phyloP scores from a whole-genome alignment of 2,329 filamentous ascomycete genomes.

The Dactylellina parvicollis region DNA sequence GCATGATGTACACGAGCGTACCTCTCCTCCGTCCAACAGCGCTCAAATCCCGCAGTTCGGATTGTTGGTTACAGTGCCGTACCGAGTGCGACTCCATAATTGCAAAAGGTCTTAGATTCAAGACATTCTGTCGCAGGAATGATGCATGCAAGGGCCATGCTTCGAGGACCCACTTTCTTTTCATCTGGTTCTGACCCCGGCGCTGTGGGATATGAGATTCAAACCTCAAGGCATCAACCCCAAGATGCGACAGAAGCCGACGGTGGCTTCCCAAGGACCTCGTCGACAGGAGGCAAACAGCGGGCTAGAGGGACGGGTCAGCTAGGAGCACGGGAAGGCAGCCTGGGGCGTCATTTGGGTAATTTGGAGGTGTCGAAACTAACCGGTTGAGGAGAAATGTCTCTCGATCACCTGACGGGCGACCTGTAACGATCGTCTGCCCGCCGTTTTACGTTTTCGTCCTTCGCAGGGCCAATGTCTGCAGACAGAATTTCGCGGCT shows the following conservation, averaged over 20 bases:
- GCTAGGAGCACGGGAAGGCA: constrained; percentile 30
- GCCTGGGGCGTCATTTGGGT: constrained; percentile 46
- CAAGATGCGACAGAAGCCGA: constrained; percentile 49
- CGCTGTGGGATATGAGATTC: constrained; percentile 36
- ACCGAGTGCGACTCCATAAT: constrained; percentile 20
- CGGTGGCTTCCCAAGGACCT: constrained; percentile 49
- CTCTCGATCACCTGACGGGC: constrained; percentile 37
- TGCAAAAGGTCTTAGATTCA: constrained; percentile 41
- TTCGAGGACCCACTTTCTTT: constrained; percentile 25
- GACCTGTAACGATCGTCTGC: constrained; percentile 1
- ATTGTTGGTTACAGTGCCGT: constrained; percentile 19
- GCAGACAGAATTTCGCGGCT: constrained; percentile 6
- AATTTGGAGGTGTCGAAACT: constrained; percentile 34
- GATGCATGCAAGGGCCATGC: constrained; percentile 53
- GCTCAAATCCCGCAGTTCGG: constrained; percentile 49
- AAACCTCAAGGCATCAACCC: constrained; percentile 44
- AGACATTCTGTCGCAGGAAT: constrained; percentile 53
- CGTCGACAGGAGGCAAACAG: constrained; percentile 28
- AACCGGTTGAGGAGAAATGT: constrained; percentile 33
- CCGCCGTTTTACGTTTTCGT: constrained; percentile 13
- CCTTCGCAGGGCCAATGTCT: background rate
- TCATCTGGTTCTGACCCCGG: constrained; percentile 10
- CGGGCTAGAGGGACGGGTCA: constrained; percentile 10
- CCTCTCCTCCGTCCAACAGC: constrained; percentile 1
- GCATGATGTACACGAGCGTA: background rate